Evolutionary conservation across 257 asterid species (phyloP).

Genomic region (Knoxia roxburghii): DNA sequence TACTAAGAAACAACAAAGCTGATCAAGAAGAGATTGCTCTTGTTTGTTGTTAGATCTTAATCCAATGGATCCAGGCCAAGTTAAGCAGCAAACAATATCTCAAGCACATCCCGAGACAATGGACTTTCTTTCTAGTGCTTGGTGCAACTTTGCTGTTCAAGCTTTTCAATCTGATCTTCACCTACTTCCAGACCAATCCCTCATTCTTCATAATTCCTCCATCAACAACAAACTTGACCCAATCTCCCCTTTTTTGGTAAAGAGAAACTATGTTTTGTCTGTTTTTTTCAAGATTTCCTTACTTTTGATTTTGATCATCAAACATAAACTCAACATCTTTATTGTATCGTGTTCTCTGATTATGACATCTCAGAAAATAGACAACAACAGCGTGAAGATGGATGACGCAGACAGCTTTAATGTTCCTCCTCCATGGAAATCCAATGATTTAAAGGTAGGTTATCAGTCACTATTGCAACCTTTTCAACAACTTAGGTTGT

Average conservation of each 20-base stretch:
- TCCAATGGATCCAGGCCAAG: constrained; percentile 43
- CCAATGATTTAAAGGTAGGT: constrained; percentile 71
- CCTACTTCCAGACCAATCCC: constrained; percentile 37
- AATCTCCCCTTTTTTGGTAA: constrained; percentile 43
- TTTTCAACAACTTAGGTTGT: too few species aligned
- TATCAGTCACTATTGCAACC: not conserved
- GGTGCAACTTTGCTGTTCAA: constrained; percentile 87
- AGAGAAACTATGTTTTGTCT: not conserved
- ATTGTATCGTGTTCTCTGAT: too few species aligned
- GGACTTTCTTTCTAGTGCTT: constrained; percentile 77
- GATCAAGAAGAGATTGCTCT: too few species aligned
- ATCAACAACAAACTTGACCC: constrained; percentile 29
- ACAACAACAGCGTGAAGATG: constrained; percentile 40
- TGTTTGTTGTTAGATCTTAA: constrained; percentile 28
- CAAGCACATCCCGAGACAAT: constrained; percentile 94
- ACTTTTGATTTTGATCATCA: not conserved
- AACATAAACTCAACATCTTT: not conserved
- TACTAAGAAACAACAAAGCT: not conserved
- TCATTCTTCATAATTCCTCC: constrained; percentile 38
- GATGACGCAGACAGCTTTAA: constrained; percentile 53
- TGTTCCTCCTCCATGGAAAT: constrained; percentile 71
- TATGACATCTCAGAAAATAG: constrained; percentile 38
- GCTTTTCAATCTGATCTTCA: constrained; percentile 50
- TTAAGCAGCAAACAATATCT: constrained; percentile 44
- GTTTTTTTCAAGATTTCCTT: not conserved